These are phyloP conservation scores for Curvularia lunata DNA, from an alignment of 2,329 filamentous ascomycete genomes.

Conservation along the genomic window DNA sequence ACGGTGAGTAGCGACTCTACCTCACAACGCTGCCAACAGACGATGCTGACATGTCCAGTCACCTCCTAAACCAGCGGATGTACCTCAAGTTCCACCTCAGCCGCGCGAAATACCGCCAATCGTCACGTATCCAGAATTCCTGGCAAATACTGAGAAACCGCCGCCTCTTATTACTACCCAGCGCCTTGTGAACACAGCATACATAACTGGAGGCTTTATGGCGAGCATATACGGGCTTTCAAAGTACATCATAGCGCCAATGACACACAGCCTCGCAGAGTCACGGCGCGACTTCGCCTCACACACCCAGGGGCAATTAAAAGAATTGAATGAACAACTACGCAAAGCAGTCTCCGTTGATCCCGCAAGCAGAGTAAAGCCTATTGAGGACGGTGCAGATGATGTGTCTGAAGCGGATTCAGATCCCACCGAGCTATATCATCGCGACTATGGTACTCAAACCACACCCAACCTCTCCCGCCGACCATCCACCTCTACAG, in stretches of 20 bases:
- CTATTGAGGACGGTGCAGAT: constrained; percentile 40
- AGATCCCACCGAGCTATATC: constrained; percentile 78
- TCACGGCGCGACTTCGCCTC: constrained; percentile 64
- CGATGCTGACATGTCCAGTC: constrained; percentile 25
- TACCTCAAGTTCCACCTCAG: constrained; percentile 24
- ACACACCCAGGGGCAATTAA: constrained; percentile 59
- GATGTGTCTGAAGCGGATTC: constrained; percentile 59
- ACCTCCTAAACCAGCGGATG: constrained; percentile 21
- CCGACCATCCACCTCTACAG: constrained; percentile 35
- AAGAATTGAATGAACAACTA: constrained; percentile 63
- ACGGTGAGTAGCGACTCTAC: constrained; percentile 27
- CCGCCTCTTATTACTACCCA: constrained; percentile 65
- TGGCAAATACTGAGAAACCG: constrained; percentile 63
- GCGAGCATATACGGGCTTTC: constrained; percentile 72
- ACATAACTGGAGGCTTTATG: constrained; percentile 62
- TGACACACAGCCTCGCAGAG: constrained; percentile 60
- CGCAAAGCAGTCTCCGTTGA: constrained; percentile 68
- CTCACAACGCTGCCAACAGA: neutral
- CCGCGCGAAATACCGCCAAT: constrained; percentile 62
- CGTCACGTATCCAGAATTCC: constrained; percentile 71
- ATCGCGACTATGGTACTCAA: constrained; percentile 80
- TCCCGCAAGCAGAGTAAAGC: constrained; percentile 52
- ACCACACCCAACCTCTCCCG: constrained; percentile 64
- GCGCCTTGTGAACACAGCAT: constrained; percentile 63
- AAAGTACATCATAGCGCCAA: constrained; percentile 70